Evolutionary conservation across 768 basidiomycete species (phyloP).

Genomic region (Leucocoprinus birnbaumii): DNA sequence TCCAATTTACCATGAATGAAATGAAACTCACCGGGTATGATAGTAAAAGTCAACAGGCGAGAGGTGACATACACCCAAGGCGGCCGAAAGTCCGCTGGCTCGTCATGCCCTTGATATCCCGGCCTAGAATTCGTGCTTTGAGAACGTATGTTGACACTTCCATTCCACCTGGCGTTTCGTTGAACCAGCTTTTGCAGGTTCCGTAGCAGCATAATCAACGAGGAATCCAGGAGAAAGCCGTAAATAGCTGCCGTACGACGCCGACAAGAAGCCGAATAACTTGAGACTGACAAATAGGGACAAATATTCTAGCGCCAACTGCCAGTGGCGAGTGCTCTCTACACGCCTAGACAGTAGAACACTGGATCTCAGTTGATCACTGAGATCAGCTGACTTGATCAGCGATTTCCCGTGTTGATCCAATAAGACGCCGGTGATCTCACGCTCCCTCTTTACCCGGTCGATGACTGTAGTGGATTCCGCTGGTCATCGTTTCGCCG

Average conservation of each 20-base stretch:
- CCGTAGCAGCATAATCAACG: neutral
- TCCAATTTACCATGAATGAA: neutral
- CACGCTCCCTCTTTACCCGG: too few relatives aligned
- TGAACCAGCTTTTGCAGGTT: neutral
- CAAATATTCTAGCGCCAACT: too few relatives aligned
- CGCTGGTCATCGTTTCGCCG: too few relatives aligned
- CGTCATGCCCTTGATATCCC: slow-evolving; percentile 5
- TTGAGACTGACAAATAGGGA: too few relatives aligned
- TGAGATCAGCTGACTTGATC: too few relatives aligned
- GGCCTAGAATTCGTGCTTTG: neutral
- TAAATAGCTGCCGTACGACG: neutral
- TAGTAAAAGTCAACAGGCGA: slow-evolving; percentile 46
- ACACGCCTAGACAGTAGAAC: too few relatives aligned
- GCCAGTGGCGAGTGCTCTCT: too few relatives aligned
- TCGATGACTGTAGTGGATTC: too few relatives aligned
- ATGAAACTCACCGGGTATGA: slow-evolving; percentile 49
- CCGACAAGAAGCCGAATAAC: too few relatives aligned
- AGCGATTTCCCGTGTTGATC: too few relatives aligned
- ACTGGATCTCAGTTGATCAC: too few relatives aligned
- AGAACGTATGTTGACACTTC: neutral
- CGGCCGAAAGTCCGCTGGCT: slow-evolving; percentile 49
- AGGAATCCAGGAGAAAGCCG: neutral
- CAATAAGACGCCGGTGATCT: too few relatives aligned
- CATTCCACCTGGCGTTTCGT: neutral
- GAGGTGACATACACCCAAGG: slow-evolving; percentile 57